Conservation (phyloP, 208 protist species). For the Paratrypanosoma confusum region DNA sequence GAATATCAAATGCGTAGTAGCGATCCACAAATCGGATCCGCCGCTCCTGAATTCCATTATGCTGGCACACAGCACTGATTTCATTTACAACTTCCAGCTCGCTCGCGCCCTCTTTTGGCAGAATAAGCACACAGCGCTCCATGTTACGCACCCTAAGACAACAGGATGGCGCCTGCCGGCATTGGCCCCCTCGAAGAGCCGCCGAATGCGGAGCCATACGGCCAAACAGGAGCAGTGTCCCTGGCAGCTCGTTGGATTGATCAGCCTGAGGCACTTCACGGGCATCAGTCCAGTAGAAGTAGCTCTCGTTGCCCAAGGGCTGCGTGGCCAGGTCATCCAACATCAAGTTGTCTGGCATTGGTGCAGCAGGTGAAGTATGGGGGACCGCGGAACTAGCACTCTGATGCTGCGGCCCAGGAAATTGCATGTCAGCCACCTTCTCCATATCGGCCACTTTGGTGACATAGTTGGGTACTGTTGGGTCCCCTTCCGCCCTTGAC, state of each 20-base stretch:
- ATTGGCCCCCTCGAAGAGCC: slow-evolving; percentile 21
- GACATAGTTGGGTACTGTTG: slow-evolving; percentile 13
- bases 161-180: slow-evolving; percentile 35
- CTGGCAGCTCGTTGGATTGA: slow-evolving; percentile 49
- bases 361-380: neutral
- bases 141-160: slow-evolving; percentile 81
- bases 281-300: slow-evolving; percentile 85
- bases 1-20: slow-evolving; percentile 90
- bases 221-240: slow-evolving; percentile 87
- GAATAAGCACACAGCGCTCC: slow-evolving; percentile 60
- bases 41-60: slow-evolving; percentile 56
- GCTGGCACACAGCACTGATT: slow-evolving; percentile 63
- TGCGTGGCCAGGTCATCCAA: slow-evolving; percentile 1
- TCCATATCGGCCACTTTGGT: slow-evolving; percentile 11
- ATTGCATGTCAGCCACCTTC: slow-evolving; percentile 4
- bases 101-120: slow-evolving; percentile 39
- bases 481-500: neutral
- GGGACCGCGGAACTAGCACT: slow-evolving; percentile 6
- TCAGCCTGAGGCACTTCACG: slow-evolving; percentile 71
- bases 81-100: slow-evolving; percentile 73
- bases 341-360: neutral
- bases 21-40: slow-evolving; percentile 83
- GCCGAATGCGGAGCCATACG: slow-evolving; percentile 43
- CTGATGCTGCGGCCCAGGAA: neutral
- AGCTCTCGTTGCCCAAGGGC: slow-evolving; percentile 11